Percentiles rank a stretch among this genome's conserved stretches.
Conservation (phyloP, 176 grass and related monocot genomes). For the Aegilops speltoides region DNA sequence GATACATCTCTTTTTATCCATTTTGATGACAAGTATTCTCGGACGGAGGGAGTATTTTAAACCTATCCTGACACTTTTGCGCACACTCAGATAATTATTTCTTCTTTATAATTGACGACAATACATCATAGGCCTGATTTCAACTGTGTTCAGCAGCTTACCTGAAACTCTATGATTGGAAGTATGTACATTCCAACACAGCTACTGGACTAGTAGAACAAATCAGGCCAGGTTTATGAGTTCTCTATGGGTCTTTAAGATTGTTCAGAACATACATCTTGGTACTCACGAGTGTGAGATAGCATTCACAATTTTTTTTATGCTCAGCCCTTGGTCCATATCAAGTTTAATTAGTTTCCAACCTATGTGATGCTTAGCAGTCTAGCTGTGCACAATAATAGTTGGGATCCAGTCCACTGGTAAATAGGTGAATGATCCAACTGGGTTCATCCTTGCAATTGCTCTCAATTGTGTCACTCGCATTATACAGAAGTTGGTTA, state of each 20-base stretch:
- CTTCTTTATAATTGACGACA: not conserved
- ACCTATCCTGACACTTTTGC: not conserved
- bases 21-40: too few relatives aligned
- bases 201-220: not conserved
- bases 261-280: conserved; percentile 1
- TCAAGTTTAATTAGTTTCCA: not conserved
- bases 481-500: not conserved
- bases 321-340: too few relatives aligned
- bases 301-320: too few relatives aligned
- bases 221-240: not conserved
- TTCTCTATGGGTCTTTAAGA: not conserved
- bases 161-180: not conserved
- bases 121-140: not conserved
- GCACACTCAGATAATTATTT: not conserved
- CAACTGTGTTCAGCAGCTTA: not conserved
- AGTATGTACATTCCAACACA: not conserved
- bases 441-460: not conserved
- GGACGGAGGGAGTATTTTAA: not conserved
- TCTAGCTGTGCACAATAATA: not conserved
- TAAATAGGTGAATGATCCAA: not conserved
- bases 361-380: not conserved
- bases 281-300: not conserved
- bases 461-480: not conserved
- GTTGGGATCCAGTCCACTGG: not conserved
- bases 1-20: too few relatives aligned